These are phyloP conservation scores for Carex pumila DNA, from an alignment of 176 grass and related monocot genomes.

Conservation along the genomic window DNA sequence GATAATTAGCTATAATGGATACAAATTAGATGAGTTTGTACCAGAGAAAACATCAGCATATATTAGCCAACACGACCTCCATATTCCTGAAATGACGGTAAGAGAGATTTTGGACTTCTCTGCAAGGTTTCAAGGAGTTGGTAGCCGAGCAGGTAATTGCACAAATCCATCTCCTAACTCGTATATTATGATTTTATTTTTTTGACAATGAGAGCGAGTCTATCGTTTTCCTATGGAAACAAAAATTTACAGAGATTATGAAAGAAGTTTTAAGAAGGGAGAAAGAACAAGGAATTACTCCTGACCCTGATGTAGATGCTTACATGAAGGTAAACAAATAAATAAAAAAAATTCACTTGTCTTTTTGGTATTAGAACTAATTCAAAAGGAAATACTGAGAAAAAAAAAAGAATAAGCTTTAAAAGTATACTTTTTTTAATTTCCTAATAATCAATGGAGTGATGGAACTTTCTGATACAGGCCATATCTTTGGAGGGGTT, in stretches of 20 bases:
- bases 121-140: slow-evolving; percentile 66
- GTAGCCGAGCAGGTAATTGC: slow-evolving; percentile 46
- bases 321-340: slow-evolving; percentile 80
- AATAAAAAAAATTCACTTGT: background rate
- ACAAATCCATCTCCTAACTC: slow-evolving; percentile 12
- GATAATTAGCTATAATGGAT: slow-evolving; percentile 50
- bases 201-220: background rate
- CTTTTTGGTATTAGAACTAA: background rate
- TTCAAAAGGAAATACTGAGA: background rate
- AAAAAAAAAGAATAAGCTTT: background rate
- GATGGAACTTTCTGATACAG: slow-evolving; percentile 18
- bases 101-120: slow-evolving; percentile 61
- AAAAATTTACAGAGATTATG: slow-evolving; percentile 42
- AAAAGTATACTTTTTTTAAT: too few relatives aligned
- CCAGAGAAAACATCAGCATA: slow-evolving; percentile 63
- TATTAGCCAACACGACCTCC: slow-evolving; percentile 51
- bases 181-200: background rate
- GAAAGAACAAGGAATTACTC: slow-evolving; percentile 58
- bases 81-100: slow-evolving; percentile 70
- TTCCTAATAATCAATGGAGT: background rate
- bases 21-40: slow-evolving; percentile 44
- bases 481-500: slow-evolving; percentile 65
- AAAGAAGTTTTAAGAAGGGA: slow-evolving; percentile 75
- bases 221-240: background rate
- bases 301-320: slow-evolving; percentile 58